Evolutionary conservation across 495 filamentous ascomycete genomes (phyloP), one percentile per base, ranked within the genome.

Genomic region (Xylaria castorea): DNA sequence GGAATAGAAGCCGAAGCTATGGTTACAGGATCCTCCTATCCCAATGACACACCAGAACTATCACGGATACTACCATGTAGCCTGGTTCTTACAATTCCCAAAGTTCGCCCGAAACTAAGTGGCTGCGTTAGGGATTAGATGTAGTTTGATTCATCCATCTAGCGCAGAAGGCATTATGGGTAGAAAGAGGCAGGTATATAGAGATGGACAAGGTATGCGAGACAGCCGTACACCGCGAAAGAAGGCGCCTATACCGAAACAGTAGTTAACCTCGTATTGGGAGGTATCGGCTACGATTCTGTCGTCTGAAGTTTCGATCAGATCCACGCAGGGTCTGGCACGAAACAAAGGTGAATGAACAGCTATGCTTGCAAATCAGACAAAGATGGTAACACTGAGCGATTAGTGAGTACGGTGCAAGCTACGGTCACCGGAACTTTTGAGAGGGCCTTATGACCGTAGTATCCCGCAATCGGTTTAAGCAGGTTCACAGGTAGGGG

Each of bases 301-400:
- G 48, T 57, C 66, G 30, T 68, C 66, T 68, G 66, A 68, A 68
- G 25, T 25, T 36, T 25, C 44, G 44, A 68, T 57, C 50, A n/a
- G 66, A 68, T 68, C 44, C 36, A 68, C 36, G n/a, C 48, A 68
- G 66, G 66, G 50, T 57, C n/a, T 57, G 11, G 50, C 18, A 42
- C 48, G 22, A 68, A 68, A 44, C 34, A 57, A 42, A 68, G 11
- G 5, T 20, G 34, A 68, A 42, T 5, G 46, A 53, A 53, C n/a
- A 67, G 40, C 64, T 25, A 34, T 32, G 46, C 18, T 65, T 67
- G 32, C 18, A 25, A 66, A 20, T n/a, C 3, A 18, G 34, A 42
- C 44, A 4, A n/a, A 57, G 36, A 57, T 22, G 50, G 20, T 42
- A 44, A 57, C 32, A 48, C 25, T 67, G 25, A 38, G 38, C 16